Evolutionary conservation across 2,329 filamentous ascomycete species (phyloP), one percentile per base, ranked within the genome.

Genomic region (Arthrobotrys musiformis): DNA sequence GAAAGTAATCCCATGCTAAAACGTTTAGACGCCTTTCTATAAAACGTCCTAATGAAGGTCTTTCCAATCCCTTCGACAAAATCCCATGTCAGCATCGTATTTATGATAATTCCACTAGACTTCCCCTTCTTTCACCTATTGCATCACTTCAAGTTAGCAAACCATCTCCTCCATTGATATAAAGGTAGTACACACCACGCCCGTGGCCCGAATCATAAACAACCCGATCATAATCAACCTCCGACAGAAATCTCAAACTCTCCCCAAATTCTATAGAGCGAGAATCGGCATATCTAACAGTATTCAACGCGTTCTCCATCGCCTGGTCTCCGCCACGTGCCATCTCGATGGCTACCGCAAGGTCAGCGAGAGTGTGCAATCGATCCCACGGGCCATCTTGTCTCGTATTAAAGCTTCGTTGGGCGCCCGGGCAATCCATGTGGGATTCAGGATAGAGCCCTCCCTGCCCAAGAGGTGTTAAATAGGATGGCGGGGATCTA

Each of bases 281-380:
- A n/a, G 19, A 0, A 13, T 19, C 22, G 33, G 63, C 64, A 5
- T 9, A 35, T 35, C 48, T 54, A 15, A 30, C 26, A 3, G 11
- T 58, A 11, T 63, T 26, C 9, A 76, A 13, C 3, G 58, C 28
- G 11, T 30, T 60, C 15, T 9, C 33, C 4, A 69, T 30, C 11
- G 64, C 37, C n/a, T 13, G 1, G 22, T 69, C 37, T 1, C 63
- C 56, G 3, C 52, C 28, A 13, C 19, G 17, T 19, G 63, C 70
- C 9, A 64, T 46, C 15, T 19, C 48, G 7, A 11, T 48, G 8
- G 70, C 58, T n/a, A 64, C 17, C 7, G 63, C 70, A 37, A 76
- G 28, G 22, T 58, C 33, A n/a, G 46, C 56, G 2, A 76, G 58
- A 2, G 70, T 76, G n/a, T 64, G 9, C 8, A 76, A 30, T 24